Conservation (phyloP, 202 grass and related monocot species). For the Zizania palustris region DNA sequence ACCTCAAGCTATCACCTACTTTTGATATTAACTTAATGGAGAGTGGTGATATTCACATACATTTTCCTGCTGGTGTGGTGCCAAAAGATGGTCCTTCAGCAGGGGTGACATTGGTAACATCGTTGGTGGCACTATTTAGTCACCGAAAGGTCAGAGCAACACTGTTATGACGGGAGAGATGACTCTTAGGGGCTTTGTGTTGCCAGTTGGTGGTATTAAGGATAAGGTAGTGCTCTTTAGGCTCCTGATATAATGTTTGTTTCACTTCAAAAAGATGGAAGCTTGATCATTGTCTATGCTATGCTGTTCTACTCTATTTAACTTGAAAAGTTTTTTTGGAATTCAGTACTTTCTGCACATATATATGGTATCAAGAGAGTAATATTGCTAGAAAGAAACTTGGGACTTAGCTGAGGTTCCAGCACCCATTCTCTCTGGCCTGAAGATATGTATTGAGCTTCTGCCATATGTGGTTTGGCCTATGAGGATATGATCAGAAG, state of each 20-base stretch:
- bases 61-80: conserved; percentile 97
- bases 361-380: conserved; percentile 95
- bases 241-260: not conserved
- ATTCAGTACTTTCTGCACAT: conserved; percentile 85
- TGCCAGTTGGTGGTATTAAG: conserved; percentile 95
- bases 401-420: conserved; percentile 89
- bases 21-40: conserved; percentile 79
- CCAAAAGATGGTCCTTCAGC: conserved; percentile 99
- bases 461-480: not conserved
- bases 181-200: conserved; percentile 92
- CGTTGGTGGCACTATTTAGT: conserved; percentile 89
- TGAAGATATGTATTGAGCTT: conserved; percentile 59
- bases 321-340: not conserved
- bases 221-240: conserved; percentile 71
- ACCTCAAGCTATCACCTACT: conserved; percentile 73
- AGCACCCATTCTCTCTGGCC: conserved; percentile 68
- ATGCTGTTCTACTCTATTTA: not conserved
- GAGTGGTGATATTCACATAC: conserved; percentile 90
- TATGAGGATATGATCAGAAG: not conserved
- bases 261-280: conserved; percentile 12
- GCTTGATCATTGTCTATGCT: conserved; percentile 14
- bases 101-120: conserved; percentile 90
- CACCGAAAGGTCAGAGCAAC: conserved; percentile 85
- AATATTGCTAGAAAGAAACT: conserved; percentile 92
- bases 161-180: conserved; percentile 99